Conservation (phyloP, 768 basidiomycete genomes). For the Terana coerulea region DNA sequence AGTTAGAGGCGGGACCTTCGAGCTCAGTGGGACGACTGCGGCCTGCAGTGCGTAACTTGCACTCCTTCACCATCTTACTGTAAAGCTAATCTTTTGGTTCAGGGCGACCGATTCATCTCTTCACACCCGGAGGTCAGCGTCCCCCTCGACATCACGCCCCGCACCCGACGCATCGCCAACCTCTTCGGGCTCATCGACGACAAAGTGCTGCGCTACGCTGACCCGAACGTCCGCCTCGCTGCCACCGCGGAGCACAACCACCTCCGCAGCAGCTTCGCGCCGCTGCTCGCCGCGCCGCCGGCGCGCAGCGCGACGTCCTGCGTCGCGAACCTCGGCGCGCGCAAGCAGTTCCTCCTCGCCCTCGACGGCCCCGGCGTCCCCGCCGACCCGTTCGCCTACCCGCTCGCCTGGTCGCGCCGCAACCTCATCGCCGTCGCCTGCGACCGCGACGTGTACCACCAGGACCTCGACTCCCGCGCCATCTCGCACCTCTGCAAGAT, state of each 20-base stretch:
- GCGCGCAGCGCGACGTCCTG: slow-evolving; percentile 42
- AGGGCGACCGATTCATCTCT: slow-evolving; percentile 64
- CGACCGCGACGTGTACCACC: slow-evolving; percentile 54
- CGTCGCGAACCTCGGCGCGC: slow-evolving; percentile 50
- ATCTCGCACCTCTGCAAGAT: slow-evolving; percentile 50
- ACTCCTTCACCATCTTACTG: background rate
- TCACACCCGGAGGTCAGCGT: slow-evolving; percentile 44
- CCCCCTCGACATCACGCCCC: slow-evolving; percentile 60
- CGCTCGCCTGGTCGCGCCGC: slow-evolving; percentile 56
- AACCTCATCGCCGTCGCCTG: slow-evolving; percentile 66
- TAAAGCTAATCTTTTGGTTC: slow-evolving; percentile 2
- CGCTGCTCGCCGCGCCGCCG: slow-evolving; percentile 40
- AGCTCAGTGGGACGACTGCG: slow-evolving; percentile 21
- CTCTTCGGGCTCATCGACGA: slow-evolving; percentile 58
- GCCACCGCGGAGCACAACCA: slow-evolving; percentile 42
- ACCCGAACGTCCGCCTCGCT: slow-evolving; percentile 28
- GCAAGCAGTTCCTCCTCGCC: slow-evolving; percentile 51
- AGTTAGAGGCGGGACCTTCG: slow-evolving; percentile 18
- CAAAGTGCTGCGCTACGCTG: slow-evolving; percentile 49
- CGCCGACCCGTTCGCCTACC: slow-evolving; percentile 48
- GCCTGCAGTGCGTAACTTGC: slow-evolving; percentile 23
- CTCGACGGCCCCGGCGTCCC: slow-evolving; percentile 66
- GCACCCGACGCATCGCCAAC: slow-evolving; percentile 63
- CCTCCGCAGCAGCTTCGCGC: slow-evolving; percentile 49
- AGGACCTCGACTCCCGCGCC: slow-evolving; percentile 51